Conservation (phyloP, 1,284 basidiomycete genomes). For the Golubevia sp. region DNA sequence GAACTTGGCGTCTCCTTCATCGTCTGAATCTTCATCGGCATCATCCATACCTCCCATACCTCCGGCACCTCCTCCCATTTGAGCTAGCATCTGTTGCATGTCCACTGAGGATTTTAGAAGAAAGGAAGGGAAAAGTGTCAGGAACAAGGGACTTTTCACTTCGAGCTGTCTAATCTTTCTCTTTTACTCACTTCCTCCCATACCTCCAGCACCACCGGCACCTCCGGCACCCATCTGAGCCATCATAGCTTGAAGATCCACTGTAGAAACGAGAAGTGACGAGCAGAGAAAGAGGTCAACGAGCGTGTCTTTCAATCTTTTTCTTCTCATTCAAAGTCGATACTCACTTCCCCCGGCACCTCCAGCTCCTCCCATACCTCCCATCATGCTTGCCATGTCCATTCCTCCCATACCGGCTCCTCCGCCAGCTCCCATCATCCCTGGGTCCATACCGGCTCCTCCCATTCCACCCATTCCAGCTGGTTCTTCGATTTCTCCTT, state of each 20-base stretch:
- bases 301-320: too few species aligned
- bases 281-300: too few species aligned
- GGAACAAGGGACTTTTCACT: too few species aligned
- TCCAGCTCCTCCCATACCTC: constrained; percentile 33
- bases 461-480: constrained; percentile 33
- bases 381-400: constrained; percentile 63
- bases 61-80: constrained; percentile 19
- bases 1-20: too few species aligned
- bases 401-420: constrained; percentile 62
- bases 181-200: constrained; percentile 61
- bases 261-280: not conserved
- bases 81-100: constrained; percentile 24
- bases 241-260: constrained; percentile 16
- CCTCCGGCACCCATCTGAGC: constrained; percentile 18
- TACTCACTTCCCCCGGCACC: constrained; percentile 17
- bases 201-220: constrained; percentile 21
- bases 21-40: constrained; percentile 27
- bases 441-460: constrained; percentile 5
- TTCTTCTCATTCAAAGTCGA: too few species aligned
- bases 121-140: too few species aligned
- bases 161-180: constrained; percentile 24
- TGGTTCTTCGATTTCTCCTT: constrained; percentile 22
- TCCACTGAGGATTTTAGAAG: too few species aligned
- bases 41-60: constrained; percentile 22
- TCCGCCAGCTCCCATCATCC: constrained; percentile 13